Conservation (phyloP, 1,284 basidiomycete genomes). For the Rhodotorula mucilaginosa region DNA sequence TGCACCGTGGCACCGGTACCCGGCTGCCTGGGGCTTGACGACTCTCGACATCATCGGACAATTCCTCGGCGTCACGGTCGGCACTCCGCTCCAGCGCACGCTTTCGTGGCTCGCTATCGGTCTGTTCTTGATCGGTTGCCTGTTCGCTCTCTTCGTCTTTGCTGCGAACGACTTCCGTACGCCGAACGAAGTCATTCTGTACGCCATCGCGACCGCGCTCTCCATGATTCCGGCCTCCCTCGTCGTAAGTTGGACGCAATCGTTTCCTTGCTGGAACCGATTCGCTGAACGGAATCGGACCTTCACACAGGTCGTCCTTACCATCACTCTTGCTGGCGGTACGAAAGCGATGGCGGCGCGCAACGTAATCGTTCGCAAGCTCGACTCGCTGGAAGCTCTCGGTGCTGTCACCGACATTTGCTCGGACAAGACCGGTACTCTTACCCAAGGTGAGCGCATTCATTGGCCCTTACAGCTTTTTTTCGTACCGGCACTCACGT, state of each 20-base stretch:
- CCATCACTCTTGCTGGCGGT: conserved; percentile 55
- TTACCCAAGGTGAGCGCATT: conserved; percentile 51
- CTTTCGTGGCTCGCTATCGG: conserved; percentile 49
- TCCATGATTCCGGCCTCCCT: conserved; percentile 58
- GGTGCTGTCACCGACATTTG: conserved; percentile 59
- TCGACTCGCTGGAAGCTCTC: conserved; percentile 62
- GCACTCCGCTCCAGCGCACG: conserved; percentile 49
- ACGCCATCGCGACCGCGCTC: conserved; percentile 57
- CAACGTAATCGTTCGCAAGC: conserved; percentile 56
- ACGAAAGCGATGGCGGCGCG: conserved; percentile 58
- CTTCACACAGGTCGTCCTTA: conserved; percentile 46
- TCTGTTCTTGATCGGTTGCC: conserved; percentile 27
- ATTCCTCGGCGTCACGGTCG: conserved; percentile 49
- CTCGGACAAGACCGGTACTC: conserved; percentile 64
- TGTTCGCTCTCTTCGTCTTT: conserved; percentile 50
- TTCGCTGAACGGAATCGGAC: not conserved
- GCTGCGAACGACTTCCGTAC: conserved; percentile 46
- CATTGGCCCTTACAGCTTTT: no score
- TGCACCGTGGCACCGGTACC: conserved; percentile 48
- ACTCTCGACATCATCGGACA: conserved; percentile 47
- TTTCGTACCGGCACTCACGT: no score
- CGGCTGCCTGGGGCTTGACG: conserved; percentile 50
- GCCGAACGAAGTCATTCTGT: conserved; percentile 40
- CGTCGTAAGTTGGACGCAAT: conserved; percentile 18
- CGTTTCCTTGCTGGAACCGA: no score